Base-by-base conservation (phyloP, 768 basidiomycete genomes). In the Tricholomella constricta region DNA sequence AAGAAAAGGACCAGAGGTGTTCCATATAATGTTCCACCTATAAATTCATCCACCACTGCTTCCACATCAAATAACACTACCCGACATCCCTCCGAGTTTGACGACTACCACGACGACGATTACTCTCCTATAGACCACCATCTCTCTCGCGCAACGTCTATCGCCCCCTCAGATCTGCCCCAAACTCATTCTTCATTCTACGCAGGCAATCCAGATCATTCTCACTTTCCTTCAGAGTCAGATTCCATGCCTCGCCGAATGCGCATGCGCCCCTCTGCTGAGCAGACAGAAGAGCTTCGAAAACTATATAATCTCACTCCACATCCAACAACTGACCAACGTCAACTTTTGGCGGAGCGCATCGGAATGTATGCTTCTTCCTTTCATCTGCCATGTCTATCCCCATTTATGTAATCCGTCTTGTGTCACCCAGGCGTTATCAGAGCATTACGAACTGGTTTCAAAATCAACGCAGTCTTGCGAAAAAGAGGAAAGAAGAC, bases 371-470 rank as follows among this genome's bases (percentile, higher is more conserved):
- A 70, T 66, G 89, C 78, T 29, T 53, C 45, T 62, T 58, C 61
- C 64, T 67, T 65, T 66, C 58, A 61, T 60, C 64, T 64, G 53
- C 53, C 48, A 58, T 64, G 59, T 50, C 51, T 59, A 62, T 64
- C 71, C 56, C 65, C 62, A 66, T 61, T 67, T 64, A 62, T 49
- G 22, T 36, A 29, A 55, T 55, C 23, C 25, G 59, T 63, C 45
- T 44, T 38, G 45, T 53, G 37, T 57, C 49, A 42, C 14, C n/a
- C 61, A 91, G 89, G 88, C 85, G 82, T 57, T 80, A 86, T 70
- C 84, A 89, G 69, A 88, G 83, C 51, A 84, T 91, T 52, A 89
- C 85, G 1, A 90, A 91, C 65, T 91, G 89, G 90, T 91, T 91
- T 67, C 89, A 91, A 76, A 89, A 90, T 62, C 88, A 91, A 64